A percentile compares a stretch with the other conserved stretches of the same genome.
phyloP scores from a whole-genome alignment of 345 rosid species.

The Erucastrum elatum region DNA sequence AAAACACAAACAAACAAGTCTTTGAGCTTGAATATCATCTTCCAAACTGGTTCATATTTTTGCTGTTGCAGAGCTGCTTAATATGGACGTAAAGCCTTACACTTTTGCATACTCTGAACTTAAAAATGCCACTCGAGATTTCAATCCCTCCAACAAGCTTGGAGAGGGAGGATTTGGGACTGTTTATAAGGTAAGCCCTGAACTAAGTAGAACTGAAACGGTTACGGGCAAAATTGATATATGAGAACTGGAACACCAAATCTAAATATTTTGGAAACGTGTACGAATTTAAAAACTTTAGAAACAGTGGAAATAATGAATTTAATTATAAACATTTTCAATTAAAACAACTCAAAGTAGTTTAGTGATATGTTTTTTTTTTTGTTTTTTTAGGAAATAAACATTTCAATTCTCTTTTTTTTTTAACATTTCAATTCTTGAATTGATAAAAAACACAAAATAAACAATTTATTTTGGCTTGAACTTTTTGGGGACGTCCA shows the following conservation, averaged over 20 bases:
- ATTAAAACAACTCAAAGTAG: too few relatives aligned
- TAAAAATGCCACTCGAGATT: slow-evolving; percentile 60
- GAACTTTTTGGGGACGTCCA: too few relatives aligned
- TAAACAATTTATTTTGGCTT: too few relatives aligned
- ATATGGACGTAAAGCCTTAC: slow-evolving; percentile 53
- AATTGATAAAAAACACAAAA: too few relatives aligned
- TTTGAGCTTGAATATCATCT: slow-evolving; percentile 4
- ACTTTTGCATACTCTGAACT: slow-evolving; percentile 61
- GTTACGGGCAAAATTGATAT: neutral
- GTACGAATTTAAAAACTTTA: neutral
- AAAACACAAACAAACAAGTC: slow-evolving; percentile 5
- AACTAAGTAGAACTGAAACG: neutral
- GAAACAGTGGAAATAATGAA: too few relatives aligned
- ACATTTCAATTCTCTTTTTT: too few relatives aligned
- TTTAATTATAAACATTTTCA: too few relatives aligned
- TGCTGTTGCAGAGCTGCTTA: slow-evolving; percentile 47
- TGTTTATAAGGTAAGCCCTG: slow-evolving; percentile 51
- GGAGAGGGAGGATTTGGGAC: slow-evolving; percentile 88
- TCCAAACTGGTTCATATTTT: neutral
- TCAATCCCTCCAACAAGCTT: slow-evolving; percentile 55
- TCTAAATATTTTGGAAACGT: neutral
- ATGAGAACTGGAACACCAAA: neutral
- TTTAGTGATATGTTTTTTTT: too few relatives aligned
- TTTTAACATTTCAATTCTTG: too few relatives aligned
- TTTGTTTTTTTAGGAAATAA: too few relatives aligned